These are phyloP conservation scores for Candida silvicultrix DNA, from an alignment of 805 yeast species.

Conservation along the genomic window DNA sequence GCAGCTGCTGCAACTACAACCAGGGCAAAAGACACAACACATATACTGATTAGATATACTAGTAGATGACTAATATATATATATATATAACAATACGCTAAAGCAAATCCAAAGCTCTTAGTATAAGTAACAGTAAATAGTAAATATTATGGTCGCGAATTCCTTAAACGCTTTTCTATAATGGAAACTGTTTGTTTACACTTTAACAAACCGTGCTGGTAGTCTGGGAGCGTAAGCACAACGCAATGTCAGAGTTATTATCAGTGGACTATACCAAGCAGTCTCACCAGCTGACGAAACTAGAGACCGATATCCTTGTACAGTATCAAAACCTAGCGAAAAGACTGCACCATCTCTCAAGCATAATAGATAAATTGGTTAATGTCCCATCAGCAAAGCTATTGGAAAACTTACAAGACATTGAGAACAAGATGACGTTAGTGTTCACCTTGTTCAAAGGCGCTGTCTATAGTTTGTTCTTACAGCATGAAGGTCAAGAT, in stretches of 20 bases:
- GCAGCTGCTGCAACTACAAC: too few species aligned
- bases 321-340: constrained; percentile 33
- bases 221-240: background rate
- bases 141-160: too few species aligned
- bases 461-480: constrained; percentile 59
- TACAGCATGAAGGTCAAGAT: constrained; percentile 37
- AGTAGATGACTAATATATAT: too few species aligned
- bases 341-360: constrained; percentile 23
- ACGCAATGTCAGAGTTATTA: background rate
- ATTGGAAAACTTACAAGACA: constrained; percentile 45
- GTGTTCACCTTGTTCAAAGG: constrained; percentile 64
- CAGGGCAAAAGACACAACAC: too few species aligned
- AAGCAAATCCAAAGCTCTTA: too few species aligned
- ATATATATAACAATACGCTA: too few species aligned
- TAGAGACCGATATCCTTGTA: constrained; percentile 30
- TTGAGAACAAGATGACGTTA: constrained; percentile 58
- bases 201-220: too few species aligned
- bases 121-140: too few species aligned
- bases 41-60: too few species aligned
- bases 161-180: too few species aligned
- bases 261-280: constrained; percentile 14
- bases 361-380: constrained; percentile 15
- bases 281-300: constrained; percentile 23
- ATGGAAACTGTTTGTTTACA: too few species aligned
- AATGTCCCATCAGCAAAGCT: constrained; percentile 25